Evolutionary conservation across 2,329 filamentous ascomycete genomes (phyloP), one percentile per base, ranked within the genome.

Genomic region (Coniella lustricola): DNA sequence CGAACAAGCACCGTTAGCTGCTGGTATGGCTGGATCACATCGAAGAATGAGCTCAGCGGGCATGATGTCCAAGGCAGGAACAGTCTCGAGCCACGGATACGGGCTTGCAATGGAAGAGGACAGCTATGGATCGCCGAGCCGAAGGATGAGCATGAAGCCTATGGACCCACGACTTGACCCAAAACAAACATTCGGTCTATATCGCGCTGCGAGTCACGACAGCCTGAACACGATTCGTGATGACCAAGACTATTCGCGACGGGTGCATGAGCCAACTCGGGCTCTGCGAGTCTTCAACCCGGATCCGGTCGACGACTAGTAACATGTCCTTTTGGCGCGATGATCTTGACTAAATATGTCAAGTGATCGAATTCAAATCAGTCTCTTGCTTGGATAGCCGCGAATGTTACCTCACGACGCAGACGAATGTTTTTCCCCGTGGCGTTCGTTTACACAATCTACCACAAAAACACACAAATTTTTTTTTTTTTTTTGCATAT

Each of bases 111-210:
- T 53, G 51, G 51, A 53, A 22, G 51, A 53, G 35, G 51, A 53
- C 21, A 49, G 49, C 18, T 53, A 53, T 33, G 42, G 45, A 14
- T 50, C 50, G 17, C 42, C 36, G 13, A 76, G 75, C 60, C 68
- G 69, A 38, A 61, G 50, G 39, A 33, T 53, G 37, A 53, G 51
- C 48, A 47, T 82, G 46, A 73, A 77, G 69, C 75, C 77, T 8
- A 73, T 82, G 46, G 81, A 84, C 58, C 81, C 81, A 29, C 72
- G 81, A 38, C 75, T 84, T 67, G 76, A 84, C 57, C 80, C 80
- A 0, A 81, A 77, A 53, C 44, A 47, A 17, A 72, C 76, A 41
- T 70, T 73, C 32, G 75, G 74, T 16, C 66, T 82, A 12, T 84
- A 82, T 60, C 66, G 75, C 16, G 66, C 66, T 38, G 68, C 70